A percentile compares a stretch with the other conserved stretches of the same genome.
Conservation (phyloP, 805 yeast genomes). For the Saccharomycopsis guyanensis region DNA sequence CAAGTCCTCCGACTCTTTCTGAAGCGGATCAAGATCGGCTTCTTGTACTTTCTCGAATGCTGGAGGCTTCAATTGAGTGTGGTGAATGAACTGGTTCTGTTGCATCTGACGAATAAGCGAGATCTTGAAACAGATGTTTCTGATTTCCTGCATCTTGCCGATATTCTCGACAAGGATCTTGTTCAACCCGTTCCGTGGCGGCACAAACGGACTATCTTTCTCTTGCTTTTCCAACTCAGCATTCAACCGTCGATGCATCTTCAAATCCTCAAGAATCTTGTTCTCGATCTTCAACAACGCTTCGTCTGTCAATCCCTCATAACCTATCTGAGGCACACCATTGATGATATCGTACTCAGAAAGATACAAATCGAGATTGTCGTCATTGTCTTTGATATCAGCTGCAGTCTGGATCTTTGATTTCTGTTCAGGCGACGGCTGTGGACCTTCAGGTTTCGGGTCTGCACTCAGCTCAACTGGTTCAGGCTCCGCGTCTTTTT, state of each 20-base stretch:
- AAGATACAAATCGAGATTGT: constrained; percentile 53
- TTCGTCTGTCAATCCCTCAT: constrained; percentile 44
- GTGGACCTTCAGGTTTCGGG: not conserved
- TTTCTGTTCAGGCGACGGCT: not conserved
- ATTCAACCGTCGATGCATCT: constrained; percentile 7
- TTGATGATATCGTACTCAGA: constrained; percentile 82
- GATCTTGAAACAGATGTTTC: constrained; percentile 83
- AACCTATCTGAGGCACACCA: constrained; percentile 62
- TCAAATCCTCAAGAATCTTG: constrained; percentile 24
- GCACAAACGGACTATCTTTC: constrained; percentile 34
- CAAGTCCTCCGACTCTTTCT: constrained; percentile 53
- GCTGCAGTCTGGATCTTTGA: constrained; percentile 1
- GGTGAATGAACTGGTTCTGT: constrained; percentile 67
- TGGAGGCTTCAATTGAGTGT: constrained; percentile 65
- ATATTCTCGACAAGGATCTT: constrained; percentile 58
- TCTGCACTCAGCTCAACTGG: no score
- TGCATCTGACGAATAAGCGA: constrained; percentile 87
- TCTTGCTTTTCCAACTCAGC: constrained; percentile 30
- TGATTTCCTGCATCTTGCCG: constrained; percentile 73
- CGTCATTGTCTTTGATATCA: constrained; percentile 34
- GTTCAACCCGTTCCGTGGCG: constrained; percentile 50
- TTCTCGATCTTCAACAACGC: constrained; percentile 39
- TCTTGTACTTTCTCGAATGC: constrained; percentile 55
- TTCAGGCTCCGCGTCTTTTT: constrained; percentile 19
- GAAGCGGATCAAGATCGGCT: constrained; percentile 74